Conservation (phyloP, 1,139 yeast genomes). For the Schwanniomyces etchellsii region DNA sequence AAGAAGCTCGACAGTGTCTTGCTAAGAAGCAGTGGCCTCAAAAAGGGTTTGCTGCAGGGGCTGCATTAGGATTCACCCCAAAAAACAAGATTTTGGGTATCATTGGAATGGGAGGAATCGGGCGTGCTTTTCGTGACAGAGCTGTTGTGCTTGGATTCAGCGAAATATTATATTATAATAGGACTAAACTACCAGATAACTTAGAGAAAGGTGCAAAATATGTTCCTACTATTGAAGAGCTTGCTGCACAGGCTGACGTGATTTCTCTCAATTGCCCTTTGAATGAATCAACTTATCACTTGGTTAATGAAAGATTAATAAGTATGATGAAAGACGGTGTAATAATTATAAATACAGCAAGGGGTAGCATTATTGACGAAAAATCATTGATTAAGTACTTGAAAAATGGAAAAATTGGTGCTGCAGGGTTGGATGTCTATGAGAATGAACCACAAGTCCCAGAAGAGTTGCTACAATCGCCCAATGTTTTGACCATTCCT, state of each 20-base stretch:
- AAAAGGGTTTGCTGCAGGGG: conserved; percentile 8
- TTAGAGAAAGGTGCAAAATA: conserved; percentile 47
- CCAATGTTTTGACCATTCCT: conserved; percentile 68
- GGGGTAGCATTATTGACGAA: conserved; percentile 72
- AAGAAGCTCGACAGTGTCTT: conserved; percentile 27
- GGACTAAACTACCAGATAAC: conserved; percentile 39
- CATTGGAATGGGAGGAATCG: conserved; percentile 64
- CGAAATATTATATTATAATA: conserved; percentile 48
- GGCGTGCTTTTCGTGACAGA: conserved; percentile 50
- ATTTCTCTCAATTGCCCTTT: conserved; percentile 54
- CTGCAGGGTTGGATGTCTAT: conserved; percentile 80
- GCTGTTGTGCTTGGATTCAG: conserved; percentile 51
- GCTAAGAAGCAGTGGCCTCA: conserved; percentile 49
- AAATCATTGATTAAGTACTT: conserved; percentile 64
- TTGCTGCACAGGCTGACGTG: conserved; percentile 43
- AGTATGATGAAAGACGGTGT: conserved; percentile 53
- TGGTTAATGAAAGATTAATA: conserved; percentile 41
- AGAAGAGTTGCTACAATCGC: conserved; percentile 48
- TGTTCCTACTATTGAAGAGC: conserved; percentile 48
- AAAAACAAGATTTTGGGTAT: conserved; percentile 51
- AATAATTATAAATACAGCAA: conserved; percentile 53
- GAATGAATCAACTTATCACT: conserved; percentile 41
- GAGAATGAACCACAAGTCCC: conserved; percentile 62
- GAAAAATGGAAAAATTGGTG: conserved; percentile 56
- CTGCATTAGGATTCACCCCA: conserved; percentile 34